Conservation (phyloP, 331 rosid genomes). For the Stylosanthes scabra region DNA sequence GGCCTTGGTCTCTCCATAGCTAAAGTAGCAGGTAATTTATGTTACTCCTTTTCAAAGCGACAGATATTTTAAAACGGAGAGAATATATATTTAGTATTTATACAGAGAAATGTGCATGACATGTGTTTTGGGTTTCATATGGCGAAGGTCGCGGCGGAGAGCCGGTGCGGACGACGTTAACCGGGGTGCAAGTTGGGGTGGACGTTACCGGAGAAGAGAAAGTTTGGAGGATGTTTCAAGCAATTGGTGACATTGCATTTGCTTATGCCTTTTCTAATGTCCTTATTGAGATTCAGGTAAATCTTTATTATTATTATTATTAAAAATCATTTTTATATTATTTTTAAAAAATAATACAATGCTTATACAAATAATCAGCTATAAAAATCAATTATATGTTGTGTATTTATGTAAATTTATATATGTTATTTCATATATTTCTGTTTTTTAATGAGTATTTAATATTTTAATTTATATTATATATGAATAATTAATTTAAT, state of each 20-base stretch:
- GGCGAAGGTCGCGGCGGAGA: conserved; percentile 54
- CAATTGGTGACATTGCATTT: conserved; percentile 94
- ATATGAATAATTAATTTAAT: not conserved
- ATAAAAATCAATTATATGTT: too few species aligned
- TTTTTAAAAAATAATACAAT: too few species aligned
- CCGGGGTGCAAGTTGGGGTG: conserved; percentile 83
- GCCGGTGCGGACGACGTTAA: conserved; percentile 59
- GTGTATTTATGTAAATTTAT: too few species aligned
- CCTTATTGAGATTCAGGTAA: conserved; percentile 94
- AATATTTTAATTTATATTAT: too few species aligned
- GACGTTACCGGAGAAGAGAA: conserved; percentile 83
- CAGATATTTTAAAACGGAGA: too few species aligned
- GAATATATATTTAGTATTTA: too few species aligned
- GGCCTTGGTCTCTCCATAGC: conserved; percentile 94
- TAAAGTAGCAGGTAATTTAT: conserved; percentile 58
- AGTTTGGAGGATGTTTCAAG: conserved; percentile 84
- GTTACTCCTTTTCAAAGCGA: too few species aligned
- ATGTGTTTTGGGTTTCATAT: not conserved
- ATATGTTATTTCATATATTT: too few species aligned
- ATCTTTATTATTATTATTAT: not conserved
- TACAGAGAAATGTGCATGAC: not conserved
- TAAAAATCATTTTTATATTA: too few species aligned
- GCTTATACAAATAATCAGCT: too few species aligned
- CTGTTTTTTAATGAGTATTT: too few species aligned
- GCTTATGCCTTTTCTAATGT: conserved; percentile 95